Conservation (phyloP, 257 asterid species). For the Solanum ossicruentum region DNA sequence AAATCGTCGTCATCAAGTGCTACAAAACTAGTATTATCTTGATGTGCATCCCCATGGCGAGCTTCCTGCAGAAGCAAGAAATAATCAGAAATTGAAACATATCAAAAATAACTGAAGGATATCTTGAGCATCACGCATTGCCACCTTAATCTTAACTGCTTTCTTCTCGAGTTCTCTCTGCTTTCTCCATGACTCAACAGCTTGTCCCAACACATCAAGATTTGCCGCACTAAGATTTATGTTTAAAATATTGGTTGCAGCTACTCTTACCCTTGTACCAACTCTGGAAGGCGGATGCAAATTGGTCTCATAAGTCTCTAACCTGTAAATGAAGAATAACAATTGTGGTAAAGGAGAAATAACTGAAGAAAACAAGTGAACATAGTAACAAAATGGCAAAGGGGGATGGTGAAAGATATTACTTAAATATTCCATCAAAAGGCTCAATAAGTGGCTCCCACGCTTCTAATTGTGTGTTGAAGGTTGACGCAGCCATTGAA, state of each 20-base stretch:
- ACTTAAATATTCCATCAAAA: constrained; percentile 96
- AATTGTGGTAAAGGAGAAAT: constrained; percentile 9
- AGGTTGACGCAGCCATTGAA: constrained; percentile 88
- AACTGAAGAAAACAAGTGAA: neutral
- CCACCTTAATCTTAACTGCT: constrained; percentile 23
- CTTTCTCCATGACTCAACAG: constrained; percentile 76
- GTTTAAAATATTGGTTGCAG: constrained; percentile 76
- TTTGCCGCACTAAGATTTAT: constrained; percentile 82
- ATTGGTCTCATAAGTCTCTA: constrained; percentile 76
- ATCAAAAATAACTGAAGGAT: constrained; percentile 32
- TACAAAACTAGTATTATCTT: constrained; percentile 33
- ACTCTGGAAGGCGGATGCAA: constrained; percentile 43
- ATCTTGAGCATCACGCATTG: neutral
- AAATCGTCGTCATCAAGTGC: constrained; percentile 90
- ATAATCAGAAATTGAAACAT: constrained; percentile 4
- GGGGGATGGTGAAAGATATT: constrained; percentile 10
- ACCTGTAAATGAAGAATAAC: constrained; percentile 35
- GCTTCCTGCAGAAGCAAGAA: constrained; percentile 49
- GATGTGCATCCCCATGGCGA: constrained; percentile 33
- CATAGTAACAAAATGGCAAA: neutral
- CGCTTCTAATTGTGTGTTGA: constrained; percentile 79
- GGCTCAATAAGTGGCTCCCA: constrained; percentile 99
- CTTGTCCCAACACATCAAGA: constrained; percentile 62
- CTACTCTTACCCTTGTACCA: constrained; percentile 75
- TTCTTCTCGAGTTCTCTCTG: constrained; percentile 90